Evolutionary conservation across 345 rosid species (phyloP), one percentile per base, ranked within the genome.

Genomic region (Garcia nutans): DNA sequence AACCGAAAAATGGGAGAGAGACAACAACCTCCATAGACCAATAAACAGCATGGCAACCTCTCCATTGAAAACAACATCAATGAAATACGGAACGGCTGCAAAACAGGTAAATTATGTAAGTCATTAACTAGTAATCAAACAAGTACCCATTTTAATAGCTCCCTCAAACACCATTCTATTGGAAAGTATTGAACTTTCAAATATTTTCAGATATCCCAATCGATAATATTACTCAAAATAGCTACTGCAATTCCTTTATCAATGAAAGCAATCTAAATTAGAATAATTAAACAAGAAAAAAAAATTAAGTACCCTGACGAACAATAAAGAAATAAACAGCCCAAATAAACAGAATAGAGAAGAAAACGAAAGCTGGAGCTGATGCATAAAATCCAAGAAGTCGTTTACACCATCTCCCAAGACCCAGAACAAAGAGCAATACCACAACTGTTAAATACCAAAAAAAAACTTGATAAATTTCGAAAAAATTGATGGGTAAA

Each of bases 341-440:
- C 92, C 94, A 88, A 22, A 86, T 13, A 75, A 87, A 88, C 22
- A 83, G 47, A 31, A 83, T 50, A 49, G 23, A 86, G 80, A 75
- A 76, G 85, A 88, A 79, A 26, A 90, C 90, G 37, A 87, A 79
- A 74, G 88, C 92, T 23, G 90, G 84, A 62, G 92, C 90, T 0
- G 90, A 88, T 15, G 87, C 83, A 75, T 42, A 45, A 66, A 86
- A 79, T 69, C 88, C 85, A 65, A 83, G 76, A 24, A 87, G 70
- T 78, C 84, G 83, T 82, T 86, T 82, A 57, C 81, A 87, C 81
- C 83, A 77, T 69, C 88, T 76, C 33, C 87, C 86, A 26, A 85
- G 11, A 5, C 84, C 94, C 56, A 82, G 19, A 47, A 82, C 81
- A 50, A 81, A 50, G 49, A 86, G 64, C 37, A 86, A 20, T 71